Conservation (phyloP, 1,284 basidiomycete species). For the Malassezia dermatis region DNA sequence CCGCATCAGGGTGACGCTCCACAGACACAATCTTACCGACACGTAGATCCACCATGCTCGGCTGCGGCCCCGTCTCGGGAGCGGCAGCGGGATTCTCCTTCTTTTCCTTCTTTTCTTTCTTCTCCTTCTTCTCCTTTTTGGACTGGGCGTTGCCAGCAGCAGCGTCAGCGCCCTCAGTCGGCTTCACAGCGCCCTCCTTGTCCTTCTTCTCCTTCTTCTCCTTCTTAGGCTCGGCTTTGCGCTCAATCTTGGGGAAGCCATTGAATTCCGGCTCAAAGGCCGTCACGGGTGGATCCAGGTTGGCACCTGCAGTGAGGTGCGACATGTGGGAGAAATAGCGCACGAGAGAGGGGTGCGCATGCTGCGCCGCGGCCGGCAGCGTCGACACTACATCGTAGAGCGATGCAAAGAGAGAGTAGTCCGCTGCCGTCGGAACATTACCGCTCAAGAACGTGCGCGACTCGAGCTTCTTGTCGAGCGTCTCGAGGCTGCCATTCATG, state of each 20-base stretch:
- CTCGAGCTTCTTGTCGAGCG: conserved; percentile 32
- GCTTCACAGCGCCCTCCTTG: conserved; percentile 8
- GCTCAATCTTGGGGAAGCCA: conserved; percentile 39
- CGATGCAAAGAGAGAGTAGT: conserved; percentile 42
- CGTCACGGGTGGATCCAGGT: conserved; percentile 17
- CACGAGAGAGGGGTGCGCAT: conserved; percentile 37
- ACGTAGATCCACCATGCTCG: conserved; percentile 42
- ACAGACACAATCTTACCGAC: conserved; percentile 45
- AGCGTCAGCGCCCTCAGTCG: conserved; percentile 5
- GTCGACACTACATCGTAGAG: conserved; percentile 37
- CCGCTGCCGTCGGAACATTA: conserved; percentile 38
- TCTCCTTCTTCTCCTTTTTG: conserved; percentile 34
- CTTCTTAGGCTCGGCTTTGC: conserved; percentile 15
- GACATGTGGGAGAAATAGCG: conserved; percentile 46
- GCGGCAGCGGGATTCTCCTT: conserved; percentile 23
- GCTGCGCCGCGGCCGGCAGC: conserved; percentile 33
- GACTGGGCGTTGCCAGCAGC: not conserved
- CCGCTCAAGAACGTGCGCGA: conserved; percentile 32
- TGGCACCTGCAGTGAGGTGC: conserved; percentile 18
- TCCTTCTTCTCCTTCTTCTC: conserved; percentile 19
- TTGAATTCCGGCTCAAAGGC: conserved; percentile 40
- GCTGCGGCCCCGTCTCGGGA: conserved; percentile 29
- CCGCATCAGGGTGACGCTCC: conserved; percentile 44
- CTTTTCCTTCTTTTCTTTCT: conserved; percentile 39
- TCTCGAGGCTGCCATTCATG: conserved; percentile 22